These are phyloP conservation scores for Brassica carinata DNA, from an alignment of 345 rosid genomes.

Conservation along the genomic window DNA sequence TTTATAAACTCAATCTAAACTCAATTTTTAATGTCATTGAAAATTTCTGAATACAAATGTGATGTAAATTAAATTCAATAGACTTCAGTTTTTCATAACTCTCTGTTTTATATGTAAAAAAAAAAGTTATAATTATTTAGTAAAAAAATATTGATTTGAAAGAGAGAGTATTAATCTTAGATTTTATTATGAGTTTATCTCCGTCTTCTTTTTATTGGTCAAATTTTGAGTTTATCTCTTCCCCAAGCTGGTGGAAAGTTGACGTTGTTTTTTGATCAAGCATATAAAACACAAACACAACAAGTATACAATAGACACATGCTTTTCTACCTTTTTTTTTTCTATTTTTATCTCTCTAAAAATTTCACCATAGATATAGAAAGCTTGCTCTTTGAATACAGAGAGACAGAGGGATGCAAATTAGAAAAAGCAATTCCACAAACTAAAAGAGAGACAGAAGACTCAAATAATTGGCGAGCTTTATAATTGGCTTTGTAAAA, in stretches of 20 bases:
- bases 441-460: not conserved
- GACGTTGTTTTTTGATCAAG: conserved; percentile 16
- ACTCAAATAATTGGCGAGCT: not conserved
- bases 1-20: too few species aligned
- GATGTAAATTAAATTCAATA: too few species aligned
- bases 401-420: not conserved
- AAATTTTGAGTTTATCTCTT: conserved; percentile 2
- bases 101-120: too few species aligned
- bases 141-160: too few species aligned
- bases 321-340: conserved; percentile 15
- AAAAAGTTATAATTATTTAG: too few species aligned
- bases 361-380: not conserved
- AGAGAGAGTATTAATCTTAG: conserved; percentile 1
- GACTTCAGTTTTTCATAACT: too few species aligned
- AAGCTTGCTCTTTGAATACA: not conserved
- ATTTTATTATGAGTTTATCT: not conserved
- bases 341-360: not conserved
- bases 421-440: conserved; percentile 38
- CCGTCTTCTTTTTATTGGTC: not conserved
- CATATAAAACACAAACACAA: not conserved
- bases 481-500: not conserved
- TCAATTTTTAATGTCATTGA: too few species aligned
- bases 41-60: too few species aligned
- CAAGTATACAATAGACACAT: conserved; percentile 12
- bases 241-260: conserved; percentile 23